Conservation (phyloP, 768 basidiomycete genomes). For the Lactarius deliciosus region DNA sequence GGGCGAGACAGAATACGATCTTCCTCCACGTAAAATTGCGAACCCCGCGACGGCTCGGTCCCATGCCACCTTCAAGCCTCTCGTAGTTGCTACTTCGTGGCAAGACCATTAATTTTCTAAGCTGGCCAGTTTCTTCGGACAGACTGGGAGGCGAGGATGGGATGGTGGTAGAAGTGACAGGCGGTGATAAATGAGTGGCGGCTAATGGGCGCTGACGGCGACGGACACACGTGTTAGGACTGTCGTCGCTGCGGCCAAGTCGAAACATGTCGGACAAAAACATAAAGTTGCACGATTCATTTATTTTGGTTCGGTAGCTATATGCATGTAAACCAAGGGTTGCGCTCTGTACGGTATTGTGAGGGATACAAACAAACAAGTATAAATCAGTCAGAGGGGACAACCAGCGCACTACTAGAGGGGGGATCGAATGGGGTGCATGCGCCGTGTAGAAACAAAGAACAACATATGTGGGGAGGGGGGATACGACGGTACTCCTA, state of each 20-base stretch:
- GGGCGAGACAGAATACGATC: constrained; percentile 56
- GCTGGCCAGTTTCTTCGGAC: background rate
- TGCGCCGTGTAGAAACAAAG: constrained; percentile 4
- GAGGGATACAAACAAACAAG: constrained; percentile 8
- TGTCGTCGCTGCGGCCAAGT: background rate
- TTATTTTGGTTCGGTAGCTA: background rate
- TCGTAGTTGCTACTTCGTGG: constrained; percentile 53
- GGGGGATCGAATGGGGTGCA: constrained; percentile 1
- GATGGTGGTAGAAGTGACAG: background rate
- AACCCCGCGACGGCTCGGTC: constrained; percentile 41
- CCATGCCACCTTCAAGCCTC: constrained; percentile 60
- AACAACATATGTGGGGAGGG: constrained; percentile 31
- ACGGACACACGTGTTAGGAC: background rate
- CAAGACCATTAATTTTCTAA: constrained; percentile 32
- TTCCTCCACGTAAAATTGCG: constrained; percentile 59
- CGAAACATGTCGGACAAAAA: background rate
- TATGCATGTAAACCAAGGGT: background rate
- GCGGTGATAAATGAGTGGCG: background rate
- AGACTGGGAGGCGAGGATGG: constrained; percentile 5
- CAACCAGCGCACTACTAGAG: constrained; percentile 21
- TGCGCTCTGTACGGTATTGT: constrained; percentile 16
- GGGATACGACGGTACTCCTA: constrained; percentile 56
- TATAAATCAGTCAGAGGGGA: constrained; percentile 15
- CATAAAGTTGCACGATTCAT: background rate
- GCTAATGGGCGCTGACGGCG: background rate